Evolutionary conservation across 2,329 filamentous ascomycete genomes (phyloP), one percentile per base, ranked within the genome.

Genomic region (Apiospora saccharicola): DNA sequence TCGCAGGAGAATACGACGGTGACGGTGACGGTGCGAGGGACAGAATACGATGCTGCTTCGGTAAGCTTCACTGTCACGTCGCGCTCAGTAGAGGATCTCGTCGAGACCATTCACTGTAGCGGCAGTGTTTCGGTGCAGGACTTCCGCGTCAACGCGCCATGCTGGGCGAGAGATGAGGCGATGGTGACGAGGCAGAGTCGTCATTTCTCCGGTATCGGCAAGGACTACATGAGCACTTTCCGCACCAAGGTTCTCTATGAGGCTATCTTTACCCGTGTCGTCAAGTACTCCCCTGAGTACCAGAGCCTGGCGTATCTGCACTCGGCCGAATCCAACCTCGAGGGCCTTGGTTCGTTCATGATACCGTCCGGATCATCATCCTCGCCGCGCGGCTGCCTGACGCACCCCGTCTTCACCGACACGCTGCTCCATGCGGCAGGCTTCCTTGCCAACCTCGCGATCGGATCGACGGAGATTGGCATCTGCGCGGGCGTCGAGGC

Each of bases 381-480:
- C 69, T 43, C 47, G 8, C 30, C 41, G 41, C 46, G 22, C 37
- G 22, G 46, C 44, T 72, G 43, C 67, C 68, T 70, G 12, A 53
- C 70, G 6, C 68, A 72, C 34, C 70, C 75, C 4, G 61, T 74
- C 16, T 75, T 76, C 67, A 75, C 73, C 41, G 74, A 76, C 68
- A 68, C 72, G 24, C 61, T 76, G 44, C 53, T 76, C n/a, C 75
- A 76, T 47, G 74, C 72, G 24, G 73, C 75, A 14, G 75, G 75
- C 30, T 76, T 76, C 68, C 70, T 76, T 10, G 74, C 74, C 0
- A 75, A 75, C 64, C 70, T 73, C 8, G 72, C 72, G 30, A 61
- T 74, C 43, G 51, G 26, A 5, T 64, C 64, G 41, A 68, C 67
- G 26, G 72, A 73, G 44, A 69, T 72, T 13, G 53, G 75, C 68